Evolutionary conservation across 495 filamentous ascomycete genomes (phyloP), one percentile per base, ranked within the genome.

Genomic region (Oidiodendron maius): DNA sequence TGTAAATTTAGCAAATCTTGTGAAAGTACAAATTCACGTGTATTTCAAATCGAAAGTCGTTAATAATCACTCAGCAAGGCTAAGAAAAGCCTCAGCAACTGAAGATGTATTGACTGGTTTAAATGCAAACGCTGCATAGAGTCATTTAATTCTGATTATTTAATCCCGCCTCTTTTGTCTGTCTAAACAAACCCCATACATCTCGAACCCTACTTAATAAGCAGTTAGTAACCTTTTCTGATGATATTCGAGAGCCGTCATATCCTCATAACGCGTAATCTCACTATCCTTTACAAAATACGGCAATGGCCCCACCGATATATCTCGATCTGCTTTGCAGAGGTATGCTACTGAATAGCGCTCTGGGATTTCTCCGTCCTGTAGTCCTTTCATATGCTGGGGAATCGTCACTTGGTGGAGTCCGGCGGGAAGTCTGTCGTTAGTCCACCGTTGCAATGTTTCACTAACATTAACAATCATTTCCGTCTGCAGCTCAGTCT

Each of bases 401-500:
- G 36, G 36, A 39, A 39, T 9, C 6, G 11, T 17, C 11, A 39
- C 36, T 9, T 17, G 36, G 16, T 39, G 36, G 6, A 39, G 36
- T 13, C 36, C 36, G 16, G 36, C 36, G 9, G 16, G 36, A 39
- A 39, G 36, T 8, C 8, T 17, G 18, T 39, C 36, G 16, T 39
- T 39, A 8, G 36, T 39, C 36, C 36, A 39, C 11, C 36, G 36
- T 17, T 39, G 36, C 16, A 39, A 9, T 17, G 36, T 39, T 17
- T 39, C 36, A 17, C 36, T 39, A 17, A 39, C 16, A 17, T 39
- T 39, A 39, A 39, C 36, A 17, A 39, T 39, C 36, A 39, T 9
- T 17, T 39, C 36, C 9, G 9, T 10, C 16, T 8, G 6, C 8
- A 6, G 16, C 8, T 17, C 16, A 39, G 9, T 8, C 18, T 39